phyloP scores from a whole-genome alignment of 768 basidiomycete genomes.

The Zangia roseola region DNA sequence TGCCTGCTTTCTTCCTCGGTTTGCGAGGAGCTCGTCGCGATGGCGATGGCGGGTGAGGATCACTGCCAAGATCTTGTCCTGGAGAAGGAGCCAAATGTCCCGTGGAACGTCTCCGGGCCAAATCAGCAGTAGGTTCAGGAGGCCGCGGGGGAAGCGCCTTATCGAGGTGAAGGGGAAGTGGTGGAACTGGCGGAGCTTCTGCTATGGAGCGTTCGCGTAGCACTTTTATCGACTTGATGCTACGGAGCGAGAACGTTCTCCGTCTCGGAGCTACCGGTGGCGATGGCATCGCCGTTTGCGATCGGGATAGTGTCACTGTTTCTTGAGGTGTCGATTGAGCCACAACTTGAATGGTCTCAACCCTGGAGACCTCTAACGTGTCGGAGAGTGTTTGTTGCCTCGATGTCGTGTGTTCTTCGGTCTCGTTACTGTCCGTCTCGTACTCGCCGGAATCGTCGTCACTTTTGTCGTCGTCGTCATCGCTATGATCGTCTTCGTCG shows the following conservation, averaged over 20 bases:
- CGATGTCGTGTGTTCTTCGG: slow-evolving; percentile 3
- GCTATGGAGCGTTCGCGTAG: slow-evolving; percentile 24
- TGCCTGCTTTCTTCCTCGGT: slow-evolving; percentile 43
- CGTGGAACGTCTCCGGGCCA: slow-evolving; percentile 17
- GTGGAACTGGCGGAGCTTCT: slow-evolving; percentile 44
- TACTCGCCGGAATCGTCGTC: slow-evolving; percentile 43
- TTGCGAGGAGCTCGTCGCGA: slow-evolving; percentile 23
- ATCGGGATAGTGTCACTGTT: not conserved
- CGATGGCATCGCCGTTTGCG: slow-evolving; percentile 7
- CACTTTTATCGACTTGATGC: slow-evolving; percentile 45
- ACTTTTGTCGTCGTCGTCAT: slow-evolving; percentile 37
- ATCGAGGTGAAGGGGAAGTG: slow-evolving; percentile 28
- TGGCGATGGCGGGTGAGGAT: slow-evolving; percentile 1
- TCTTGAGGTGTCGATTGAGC: not conserved
- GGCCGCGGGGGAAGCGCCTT: slow-evolving; percentile 45
- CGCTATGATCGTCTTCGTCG: slow-evolving; percentile 46
- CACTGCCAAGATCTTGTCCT: not conserved
- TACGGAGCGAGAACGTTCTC: slow-evolving; percentile 47
- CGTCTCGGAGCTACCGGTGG: slow-evolving; percentile 6
- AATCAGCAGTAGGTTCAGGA: slow-evolving; percentile 11
- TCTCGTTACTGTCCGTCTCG: slow-evolving; percentile 18
- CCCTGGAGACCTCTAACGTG: not conserved
- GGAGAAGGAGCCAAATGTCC: slow-evolving; percentile 5
- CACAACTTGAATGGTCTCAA: not conserved
- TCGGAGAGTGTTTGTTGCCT: slow-evolving; percentile 12